Percentiles rank a stretch among this genome's conserved stretches.
These are phyloP conservation scores for Malus orientalis DNA, from an alignment of 306 rosid species.

Conservation along the genomic window DNA sequence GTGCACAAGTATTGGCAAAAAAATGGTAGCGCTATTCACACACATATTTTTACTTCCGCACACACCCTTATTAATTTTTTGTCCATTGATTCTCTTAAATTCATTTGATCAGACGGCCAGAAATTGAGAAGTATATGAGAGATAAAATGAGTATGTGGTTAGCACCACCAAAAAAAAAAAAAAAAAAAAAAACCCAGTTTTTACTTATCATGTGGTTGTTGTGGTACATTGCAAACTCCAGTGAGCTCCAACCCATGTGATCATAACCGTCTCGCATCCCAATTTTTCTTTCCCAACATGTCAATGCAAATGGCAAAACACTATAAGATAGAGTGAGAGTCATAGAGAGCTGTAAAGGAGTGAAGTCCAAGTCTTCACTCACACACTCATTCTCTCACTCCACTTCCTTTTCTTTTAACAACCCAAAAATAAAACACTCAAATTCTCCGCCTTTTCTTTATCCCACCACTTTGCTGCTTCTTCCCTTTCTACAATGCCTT, in stretches of 20 bases:
- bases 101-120: fast-evolving
- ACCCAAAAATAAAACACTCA: conserved; percentile 21
- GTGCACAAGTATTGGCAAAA: neutral
- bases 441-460: conserved; percentile 20
- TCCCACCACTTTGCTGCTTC: neutral
- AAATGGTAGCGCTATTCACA: neutral
- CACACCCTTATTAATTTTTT: too few species aligned
- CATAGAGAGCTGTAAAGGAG: conserved; percentile 23
- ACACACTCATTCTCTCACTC: neutral
- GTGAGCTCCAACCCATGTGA: conserved; percentile 26
- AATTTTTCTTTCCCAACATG: conserved; percentile 37
- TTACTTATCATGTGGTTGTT: conserved; percentile 13
- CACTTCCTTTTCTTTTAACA: conserved; percentile 22
- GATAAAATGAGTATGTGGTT: too few species aligned
- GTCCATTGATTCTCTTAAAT: too few species aligned
- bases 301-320: conserved; percentile 12
- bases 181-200: neutral
- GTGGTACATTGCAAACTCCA: conserved; percentile 3
- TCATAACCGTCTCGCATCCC: conserved; percentile 19
- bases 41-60: too few species aligned
- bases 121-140: too few species aligned
- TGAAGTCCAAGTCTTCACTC: conserved; percentile 29
- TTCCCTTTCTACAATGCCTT: conserved; percentile 25
- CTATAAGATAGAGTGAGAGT: conserved; percentile 22
- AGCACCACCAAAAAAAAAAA: neutral